Evolutionary conservation across 176 grass and related monocot genomes (phyloP), one percentile per base, ranked within the genome.

Genomic region (Hsuehochloa calcarea): DNA sequence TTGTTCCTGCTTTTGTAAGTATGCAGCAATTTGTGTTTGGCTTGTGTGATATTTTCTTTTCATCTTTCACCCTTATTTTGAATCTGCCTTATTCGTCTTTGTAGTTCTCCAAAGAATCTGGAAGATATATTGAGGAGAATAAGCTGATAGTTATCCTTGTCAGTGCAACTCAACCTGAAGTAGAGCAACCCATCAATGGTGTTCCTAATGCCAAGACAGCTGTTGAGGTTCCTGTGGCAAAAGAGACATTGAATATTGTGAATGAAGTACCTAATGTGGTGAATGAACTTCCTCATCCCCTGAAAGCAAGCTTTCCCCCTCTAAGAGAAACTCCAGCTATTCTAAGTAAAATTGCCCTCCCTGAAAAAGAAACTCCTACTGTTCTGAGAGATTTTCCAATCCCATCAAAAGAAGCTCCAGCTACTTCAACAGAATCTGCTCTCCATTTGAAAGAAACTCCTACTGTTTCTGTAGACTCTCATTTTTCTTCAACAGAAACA

Each of bases 21-120:
- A 78, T 74, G 74, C 61, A 75, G 4, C 35, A 62, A 74, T 52
- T 75, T 44, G 29, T 90, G n/a, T 64, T 80, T 49, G 5, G 39
- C 27, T 68, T 13, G 5, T 64, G 25, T 58, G 61, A 70, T 56
- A 25, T 20, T 65, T 70, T 5, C 56, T 82, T 70, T 74, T 17
- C 27, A 72, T 70, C 16, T 79, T 77, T 85, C 26, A 79, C 10
- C 34, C 39, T 40, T 20, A 20, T 66, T 65, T 61, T 80, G 62
- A 78, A 65, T 85, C 56, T 78, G 23, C 49, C 45, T 85, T 22
- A 19, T 85, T 71, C 68, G 59, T 11, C 19, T 71, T 73, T 87
- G 35, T 80, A 98, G 96, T 98, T 98, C 85, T 92, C 89, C 43
- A 98, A 92, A 85, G 93, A 95, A 83, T 81, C 75, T 23, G 84